Base-by-base conservation (phyloP, 2,329 filamentous ascomycete species). In the Lecanicillium sp. region DNA sequence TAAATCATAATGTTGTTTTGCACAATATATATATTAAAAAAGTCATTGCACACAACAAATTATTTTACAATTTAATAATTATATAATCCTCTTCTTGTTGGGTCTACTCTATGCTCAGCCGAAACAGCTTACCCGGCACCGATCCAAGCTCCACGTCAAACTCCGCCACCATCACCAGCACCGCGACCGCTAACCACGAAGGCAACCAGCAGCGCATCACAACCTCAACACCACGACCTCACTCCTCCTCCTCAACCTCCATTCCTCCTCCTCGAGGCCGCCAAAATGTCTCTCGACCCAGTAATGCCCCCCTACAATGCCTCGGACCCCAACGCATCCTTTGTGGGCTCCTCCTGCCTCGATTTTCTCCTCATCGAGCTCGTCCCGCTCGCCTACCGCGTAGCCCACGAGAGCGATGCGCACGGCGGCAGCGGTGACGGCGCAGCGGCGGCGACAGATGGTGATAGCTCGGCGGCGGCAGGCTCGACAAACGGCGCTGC, bases 331-430 rank as follows among this genome's bases (percentile, higher is more conserved):
- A 72, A 72, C 43, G 83, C 84, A 42, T 78, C 79, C 44, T 85
- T 89, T 65, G 72, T 96, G 52, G 83, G 77, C 65, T 79, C 83
- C 41, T 92, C 90, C 34, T 88, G 85, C 59, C 79, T 98, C 53
- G 92, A 98, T 63, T 84, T 98, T 51, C 77, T 98, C 41, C 77
- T 98, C 51, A 97, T 97, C 58, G 92, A 98, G 68, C 78, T 98
- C 40, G 92, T 98, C 13, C 92, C 92, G 29, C 83, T 97, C 70
- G 86, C 90, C 5, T 87, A 94, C 62, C 81, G 92, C 48, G 74
- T 97, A 45, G 81, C 87, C 17, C 77, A 81, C 54, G 82, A 92
- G 54, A 71, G 87, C 4, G 77, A 79, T 42, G 65, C 64, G 20
- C 57, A 62, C 37, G 60, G 72, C 43, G 59, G 69, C 43, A 50